Base-by-base conservation (phyloP, 495 filamentous ascomycete species). In the Parathielavia appendiculata region DNA sequence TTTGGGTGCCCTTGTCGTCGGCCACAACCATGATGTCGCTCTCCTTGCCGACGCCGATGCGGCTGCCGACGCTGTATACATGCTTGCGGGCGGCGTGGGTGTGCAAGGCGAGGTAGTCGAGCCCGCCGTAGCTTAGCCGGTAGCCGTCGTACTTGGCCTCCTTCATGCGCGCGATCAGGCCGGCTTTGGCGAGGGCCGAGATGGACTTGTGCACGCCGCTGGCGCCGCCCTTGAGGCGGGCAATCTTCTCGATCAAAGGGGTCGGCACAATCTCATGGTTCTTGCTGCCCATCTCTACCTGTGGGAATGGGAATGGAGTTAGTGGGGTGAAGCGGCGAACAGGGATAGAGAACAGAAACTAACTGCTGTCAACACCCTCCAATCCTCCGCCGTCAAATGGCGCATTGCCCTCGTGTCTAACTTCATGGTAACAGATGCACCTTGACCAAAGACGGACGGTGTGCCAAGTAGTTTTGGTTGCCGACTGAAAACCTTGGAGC, bases 141-240 rank as follows among this genome's bases (percentile, higher is more conserved):
- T 99, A 99, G 53, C 93, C 93, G 70, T 99, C 93, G 72, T 99
- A 97, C 73, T 90, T 92, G 47, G 92, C 89, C 74, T 97, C 96
- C 75, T 96, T 95, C 60, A 95, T 83, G 63, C 88, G 88, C 16
- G 88, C 91, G 62, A 99, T 95, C 54, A 99, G 76, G 60, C 88
- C 90, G n/a, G 81, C 85, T 71, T 97, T 97, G 60, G 93, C 93
- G 40, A 99, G 82, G 50, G 80, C 86, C 34, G 91, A 93, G 62
- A 99, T 97, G 65, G 83, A 81, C 64, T 82, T 86, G 72, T 91
- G 87, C n/a, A 96, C 90, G 40, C 89, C 88, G 57, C 62, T 70
- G 57, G 85, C 87, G 62, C 88, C 88, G 61, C 89, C 87, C 47
- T 88, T 83, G 36, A 97, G 81, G 46, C 88, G 84, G 3, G 92